Evolutionary conservation across 2,329 filamentous ascomycete species (phyloP), one percentile per base, ranked within the genome.

Genomic region (Alternaria tenuissima): DNA sequence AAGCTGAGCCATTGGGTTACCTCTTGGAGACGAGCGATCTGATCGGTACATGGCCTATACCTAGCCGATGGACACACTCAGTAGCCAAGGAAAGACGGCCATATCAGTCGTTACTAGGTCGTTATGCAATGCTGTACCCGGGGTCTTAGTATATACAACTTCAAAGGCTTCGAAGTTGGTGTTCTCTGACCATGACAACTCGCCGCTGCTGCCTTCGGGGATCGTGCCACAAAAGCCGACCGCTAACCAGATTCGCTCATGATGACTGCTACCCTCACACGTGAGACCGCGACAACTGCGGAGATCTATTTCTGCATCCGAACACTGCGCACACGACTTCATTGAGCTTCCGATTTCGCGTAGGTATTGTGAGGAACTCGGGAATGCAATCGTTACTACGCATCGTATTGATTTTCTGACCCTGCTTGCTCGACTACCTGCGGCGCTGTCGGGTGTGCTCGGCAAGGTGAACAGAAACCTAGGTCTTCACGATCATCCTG

Each of bases 231-330:
- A 41, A 11, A 6, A 38, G 36, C 16, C 36, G n/a, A 18, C 46
- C 30, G 30, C 57, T 59, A 59, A 56, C 57, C 46, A 11, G 39
- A 49, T 55, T 34, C 18, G 38, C 38, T 30, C 16, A 22, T 47
- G 16, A 39, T 44, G 30, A 44, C 44, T 49, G 24, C 20, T 12
- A 26, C 20, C n/a, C 24, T 38, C 24, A 47, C 58, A 61, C 58
- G 58, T 61, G 58, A 57, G 54, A 53, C 54, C 54, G 54, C 48
- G 54, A 61, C 54, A 55, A 46, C 5, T 59, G 48, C 41, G 47
- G 54, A 61, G 42, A 57, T 61, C 36, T 36, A 36, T 53, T 48
- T 44, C 53, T 57, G 30, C 54, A 52, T 57, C 28, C 5, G 47
- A 44, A 36, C 54, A 42, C 36, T 36, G 42, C 48, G 43, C 53